Evolutionary conservation across 768 basidiomycete genomes (phyloP).

Genomic region (Phallus indusiatus): DNA sequence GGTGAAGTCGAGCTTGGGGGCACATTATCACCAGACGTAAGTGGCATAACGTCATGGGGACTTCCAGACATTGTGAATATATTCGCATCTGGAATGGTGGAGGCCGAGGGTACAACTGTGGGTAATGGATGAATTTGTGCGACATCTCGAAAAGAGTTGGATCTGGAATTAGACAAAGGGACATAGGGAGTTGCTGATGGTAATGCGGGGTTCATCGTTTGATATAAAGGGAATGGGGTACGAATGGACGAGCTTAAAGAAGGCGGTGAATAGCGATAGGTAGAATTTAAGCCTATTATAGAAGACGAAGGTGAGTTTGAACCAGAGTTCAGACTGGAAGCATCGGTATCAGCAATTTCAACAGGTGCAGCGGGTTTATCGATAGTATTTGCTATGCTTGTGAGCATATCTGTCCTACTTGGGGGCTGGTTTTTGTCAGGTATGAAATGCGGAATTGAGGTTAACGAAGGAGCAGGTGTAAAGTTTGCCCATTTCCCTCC

Average conservation of each 20-base stretch:
- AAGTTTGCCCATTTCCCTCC: conserved; percentile 9
- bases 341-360: neutral
- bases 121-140: neutral
- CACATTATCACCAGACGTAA: too few species aligned
- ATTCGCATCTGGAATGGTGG: too few species aligned
- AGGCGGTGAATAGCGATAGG: neutral
- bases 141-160: neutral
- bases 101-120: too few species aligned
- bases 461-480: conserved; percentile 13
- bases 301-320: neutral
- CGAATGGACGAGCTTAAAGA: neutral
- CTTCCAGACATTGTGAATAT: neutral
- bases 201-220: neutral
- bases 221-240: conserved; percentile 7
- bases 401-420: neutral
- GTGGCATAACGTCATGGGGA: too few species aligned
- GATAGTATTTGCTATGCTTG: neutral
- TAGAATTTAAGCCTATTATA: neutral
- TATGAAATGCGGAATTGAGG: conserved; percentile 1
- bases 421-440: conserved; percentile 10
- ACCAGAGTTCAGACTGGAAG: neutral
- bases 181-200: neutral
- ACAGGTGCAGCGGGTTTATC: neutral
- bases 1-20: too few species aligned
- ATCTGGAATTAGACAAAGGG: neutral